Base-by-base conservation (phyloP, 2,329 filamentous ascomycete species). In the Monosporascus cannonballus region DNA sequence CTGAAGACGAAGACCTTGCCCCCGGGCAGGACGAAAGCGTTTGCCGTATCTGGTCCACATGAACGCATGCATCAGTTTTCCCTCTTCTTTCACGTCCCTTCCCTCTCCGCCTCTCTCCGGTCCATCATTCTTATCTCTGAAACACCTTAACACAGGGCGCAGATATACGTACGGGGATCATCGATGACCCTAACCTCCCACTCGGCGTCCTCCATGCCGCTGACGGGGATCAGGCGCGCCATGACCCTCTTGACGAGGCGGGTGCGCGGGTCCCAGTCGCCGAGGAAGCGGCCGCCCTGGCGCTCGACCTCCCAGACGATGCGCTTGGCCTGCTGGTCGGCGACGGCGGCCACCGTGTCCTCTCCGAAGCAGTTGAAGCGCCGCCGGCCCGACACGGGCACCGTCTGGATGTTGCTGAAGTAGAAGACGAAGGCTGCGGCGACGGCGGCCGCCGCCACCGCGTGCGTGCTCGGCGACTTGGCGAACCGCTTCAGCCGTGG, bases 1-100 rank as follows among this genome's bases (percentile, higher is more conserved):
- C 82, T 86, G 64, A 84, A 87, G 2, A 93, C 87, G 65, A 92
- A 92, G 1, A 93, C 87, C 61, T 91, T 90, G 24, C 88, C 87
- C 4, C 84, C 87, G 0, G 89, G 88, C 6, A 90, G 77, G 1
- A 93, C 87, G 63, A 92, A 90, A 0, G 89, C 89, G 61, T 93
- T 93, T 57, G 78, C 76, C 39, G 78, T 79, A 41, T 62, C 73
- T 76, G 49, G 39, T 42, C 25, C 17, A 18, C 18, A 20, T 30
- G 8, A 51, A 20, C 18, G 27, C 37, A 39, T 30, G 27, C 36
- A 49, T 57, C 48, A 58, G 54, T 42, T 44, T 22, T 24, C 49
- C 18, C 54, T 25, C 22, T 41, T 45, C 20, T 34, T 30, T 34
- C 30, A 5, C 30, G 4, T 34, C 30, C 30, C 9, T 34, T 34